phyloP scores from a whole-genome alignment of 352 stramenopile species.

The Phytopythium aichiense region DNA sequence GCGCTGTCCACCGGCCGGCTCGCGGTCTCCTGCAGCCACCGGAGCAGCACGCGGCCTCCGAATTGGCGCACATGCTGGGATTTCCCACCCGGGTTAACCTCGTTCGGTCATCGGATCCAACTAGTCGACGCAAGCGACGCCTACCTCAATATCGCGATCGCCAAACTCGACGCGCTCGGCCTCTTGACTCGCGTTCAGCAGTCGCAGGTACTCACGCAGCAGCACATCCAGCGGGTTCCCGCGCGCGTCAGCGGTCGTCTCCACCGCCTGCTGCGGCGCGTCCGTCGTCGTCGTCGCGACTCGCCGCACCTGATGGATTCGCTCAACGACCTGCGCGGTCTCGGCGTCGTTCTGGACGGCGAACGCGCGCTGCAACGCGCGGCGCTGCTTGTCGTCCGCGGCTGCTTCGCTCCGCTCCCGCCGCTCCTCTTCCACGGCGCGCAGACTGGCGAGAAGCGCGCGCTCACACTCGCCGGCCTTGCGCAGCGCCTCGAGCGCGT shows the following conservation, averaged over 20 bases:
- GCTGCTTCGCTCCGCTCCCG: neutral
- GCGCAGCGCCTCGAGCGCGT: conserved; percentile 20
- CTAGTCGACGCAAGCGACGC: neutral
- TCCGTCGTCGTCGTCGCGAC: neutral
- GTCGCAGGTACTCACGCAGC: conserved; percentile 28
- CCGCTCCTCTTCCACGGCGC: conserved; percentile 24
- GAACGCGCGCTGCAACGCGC: conserved; percentile 25
- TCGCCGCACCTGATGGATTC: neutral
- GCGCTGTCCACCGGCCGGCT: conserved; percentile 4
- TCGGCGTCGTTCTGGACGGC: conserved; percentile 15
- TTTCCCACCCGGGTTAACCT: neutral
- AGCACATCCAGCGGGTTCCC: conserved; percentile 31
- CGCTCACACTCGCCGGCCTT: conserved; percentile 20
- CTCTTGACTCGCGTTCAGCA: conserved; percentile 21
- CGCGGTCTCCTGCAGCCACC: conserved; percentile 17
- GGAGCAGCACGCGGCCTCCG: conserved; percentile 13
- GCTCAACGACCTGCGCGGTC: neutral
- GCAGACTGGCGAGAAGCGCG: conserved; percentile 19
- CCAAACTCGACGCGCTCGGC: conserved; percentile 36
- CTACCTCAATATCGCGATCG: conserved; percentile 28
- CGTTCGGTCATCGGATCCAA: neutral
- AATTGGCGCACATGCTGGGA: conserved; percentile 33
- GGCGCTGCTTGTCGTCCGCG: conserved; percentile 22
- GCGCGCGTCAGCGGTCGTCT: neutral
- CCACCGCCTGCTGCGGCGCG: neutral